Evolutionary conservation across 106 monocot genomes (phyloP).

Genomic region (Chionographis japonica): DNA sequence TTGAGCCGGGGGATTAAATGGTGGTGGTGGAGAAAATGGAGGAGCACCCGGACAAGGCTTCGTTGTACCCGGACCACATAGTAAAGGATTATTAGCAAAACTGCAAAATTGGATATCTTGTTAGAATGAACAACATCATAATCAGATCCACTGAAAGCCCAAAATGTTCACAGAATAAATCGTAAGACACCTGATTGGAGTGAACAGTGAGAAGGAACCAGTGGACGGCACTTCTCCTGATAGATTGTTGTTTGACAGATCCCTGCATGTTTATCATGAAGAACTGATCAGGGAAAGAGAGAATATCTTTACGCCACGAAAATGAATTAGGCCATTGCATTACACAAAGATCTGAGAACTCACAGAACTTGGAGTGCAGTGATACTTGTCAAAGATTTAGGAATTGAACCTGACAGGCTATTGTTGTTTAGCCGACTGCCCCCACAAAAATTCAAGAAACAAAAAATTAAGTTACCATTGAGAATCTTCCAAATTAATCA

Average conservation of each 20-base stretch:
- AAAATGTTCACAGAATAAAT: constrained; percentile 4
- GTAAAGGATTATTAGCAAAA: constrained; percentile 52
- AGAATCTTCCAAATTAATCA: too few species aligned
- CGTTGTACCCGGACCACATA: constrained; percentile 44
- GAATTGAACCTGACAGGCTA: constrained; percentile 57
- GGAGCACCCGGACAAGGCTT: constrained; percentile 41
- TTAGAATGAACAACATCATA: not conserved
- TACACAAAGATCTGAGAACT: constrained; percentile 25
- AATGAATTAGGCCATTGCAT: not conserved
- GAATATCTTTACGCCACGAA: not conserved
- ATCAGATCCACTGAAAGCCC: not conserved
- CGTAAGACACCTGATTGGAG: constrained; percentile 65
- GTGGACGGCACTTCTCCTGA: constrained; percentile 78
- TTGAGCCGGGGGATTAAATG: constrained; percentile 31
- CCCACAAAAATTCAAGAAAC: constrained; percentile 30
- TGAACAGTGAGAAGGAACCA: constrained; percentile 87
- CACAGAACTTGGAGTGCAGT: constrained; percentile 78
- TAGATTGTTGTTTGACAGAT: constrained; percentile 87
- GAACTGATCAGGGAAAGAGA: not conserved
- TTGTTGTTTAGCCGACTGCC: constrained; percentile 93
- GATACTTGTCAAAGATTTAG: constrained; percentile 61
- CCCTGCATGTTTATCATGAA: constrained; percentile 32
- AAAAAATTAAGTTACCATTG: constrained; percentile 2
- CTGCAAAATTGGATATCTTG: constrained; percentile 30
- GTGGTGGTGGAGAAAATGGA: constrained; percentile 51